Conservation (phyloP, 345 rosid species). For the Ceriops tagal region DNA sequence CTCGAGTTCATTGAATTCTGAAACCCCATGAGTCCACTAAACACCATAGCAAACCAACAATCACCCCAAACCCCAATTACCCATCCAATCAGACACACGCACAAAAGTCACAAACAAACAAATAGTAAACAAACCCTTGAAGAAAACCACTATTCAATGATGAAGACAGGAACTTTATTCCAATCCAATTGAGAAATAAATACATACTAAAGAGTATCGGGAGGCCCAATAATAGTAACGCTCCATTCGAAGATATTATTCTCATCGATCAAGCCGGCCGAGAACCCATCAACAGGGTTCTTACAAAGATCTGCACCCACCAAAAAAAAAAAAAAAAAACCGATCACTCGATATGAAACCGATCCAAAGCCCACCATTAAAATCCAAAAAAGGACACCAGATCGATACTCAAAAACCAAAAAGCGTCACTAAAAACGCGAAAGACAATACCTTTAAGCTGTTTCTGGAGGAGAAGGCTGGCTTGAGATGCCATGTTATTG, state of each 20-base stretch:
- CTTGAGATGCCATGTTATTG: constrained; percentile 62
- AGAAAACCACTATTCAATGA: neutral
- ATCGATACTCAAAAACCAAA: constrained; percentile 5
- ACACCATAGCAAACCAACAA: neutral
- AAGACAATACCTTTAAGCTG: constrained; percentile 68
- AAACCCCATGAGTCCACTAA: neutral
- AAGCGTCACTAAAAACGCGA: neutral
- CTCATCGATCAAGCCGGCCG: constrained; percentile 94
- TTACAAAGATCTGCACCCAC: constrained; percentile 86
- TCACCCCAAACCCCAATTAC: neutral
- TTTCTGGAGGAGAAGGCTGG: constrained; percentile 89
- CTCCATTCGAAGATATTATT: constrained; percentile 91
- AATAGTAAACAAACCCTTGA: neutral
- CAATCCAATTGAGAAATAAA: neutral
- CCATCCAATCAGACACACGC: neutral
- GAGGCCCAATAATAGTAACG: constrained; percentile 92
- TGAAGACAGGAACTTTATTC: neutral
- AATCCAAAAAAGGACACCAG: neutral
- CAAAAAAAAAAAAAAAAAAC: neutral
- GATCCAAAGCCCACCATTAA: neutral
- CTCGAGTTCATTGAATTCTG: constrained; percentile 5
- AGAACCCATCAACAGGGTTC: constrained; percentile 94
- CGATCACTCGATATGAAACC: constrained; percentile 24
- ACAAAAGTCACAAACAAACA: neutral
- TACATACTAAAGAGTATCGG: constrained; percentile 84